A percentile compares a stretch with the other conserved stretches of the same genome.
Conservation (phyloP, 345 rosid genomes). For the Passiflora organensis region DNA sequence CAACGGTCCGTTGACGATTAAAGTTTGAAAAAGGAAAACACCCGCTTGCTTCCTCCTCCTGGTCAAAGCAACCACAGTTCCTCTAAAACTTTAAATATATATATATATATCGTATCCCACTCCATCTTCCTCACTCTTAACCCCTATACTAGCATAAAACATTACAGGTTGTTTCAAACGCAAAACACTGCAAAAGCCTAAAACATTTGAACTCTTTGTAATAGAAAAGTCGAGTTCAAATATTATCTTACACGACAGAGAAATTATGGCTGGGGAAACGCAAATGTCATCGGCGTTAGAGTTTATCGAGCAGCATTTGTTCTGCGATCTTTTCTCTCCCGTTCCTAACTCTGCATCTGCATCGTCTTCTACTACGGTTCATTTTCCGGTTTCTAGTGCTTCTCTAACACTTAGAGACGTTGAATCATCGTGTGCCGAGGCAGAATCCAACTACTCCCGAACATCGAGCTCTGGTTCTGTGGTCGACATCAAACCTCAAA, state of each 20-base stretch:
- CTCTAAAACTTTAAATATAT: neutral
- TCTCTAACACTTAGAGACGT: neutral
- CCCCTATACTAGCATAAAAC: neutral
- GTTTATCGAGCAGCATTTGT: conserved; percentile 47
- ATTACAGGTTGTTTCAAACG: neutral
- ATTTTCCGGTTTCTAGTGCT: neutral
- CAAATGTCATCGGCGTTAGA: conserved; percentile 39
- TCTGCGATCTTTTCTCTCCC: conserved; percentile 36
- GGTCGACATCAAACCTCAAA: neutral
- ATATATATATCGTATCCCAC: neutral
- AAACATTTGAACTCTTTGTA: no score
- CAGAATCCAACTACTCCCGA: conserved; percentile 11
- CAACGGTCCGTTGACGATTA: neutral
- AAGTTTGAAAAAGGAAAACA: neutral
- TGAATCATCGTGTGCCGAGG: no score
- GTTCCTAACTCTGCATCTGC: neutral
- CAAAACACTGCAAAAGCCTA: no score
- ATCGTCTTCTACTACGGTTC: neutral
- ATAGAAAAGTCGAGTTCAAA: no score
- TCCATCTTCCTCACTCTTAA: neutral
- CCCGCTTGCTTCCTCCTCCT: conserved; percentile 8
- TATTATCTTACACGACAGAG: neutral
- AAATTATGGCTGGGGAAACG: conserved; percentile 34
- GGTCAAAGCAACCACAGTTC: conserved; percentile 17
- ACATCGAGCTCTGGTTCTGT: conserved; percentile 25